These are phyloP conservation scores for Aspergillus tubingensis DNA, from an alignment of 2,329 filamentous ascomycete genomes.

Conservation along the genomic window DNA sequence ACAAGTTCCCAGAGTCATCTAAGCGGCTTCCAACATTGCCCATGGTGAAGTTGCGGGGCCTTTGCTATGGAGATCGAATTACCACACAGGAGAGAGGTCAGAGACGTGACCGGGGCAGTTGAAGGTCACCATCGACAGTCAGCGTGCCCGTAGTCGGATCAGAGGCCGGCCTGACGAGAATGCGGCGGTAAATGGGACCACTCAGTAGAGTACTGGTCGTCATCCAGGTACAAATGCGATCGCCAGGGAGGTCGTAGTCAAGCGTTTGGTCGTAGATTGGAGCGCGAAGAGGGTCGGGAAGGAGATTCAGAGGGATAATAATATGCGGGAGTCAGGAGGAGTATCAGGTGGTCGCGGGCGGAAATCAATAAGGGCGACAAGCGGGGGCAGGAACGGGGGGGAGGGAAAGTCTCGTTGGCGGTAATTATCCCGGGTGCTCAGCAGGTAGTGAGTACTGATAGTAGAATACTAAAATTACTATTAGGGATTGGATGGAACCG, in stretches of 20 bases:
- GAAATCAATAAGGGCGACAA: not conserved
- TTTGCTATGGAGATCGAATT: constrained; percentile 29
- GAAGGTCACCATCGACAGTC: constrained; percentile 37
- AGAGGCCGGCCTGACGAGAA: constrained; percentile 12
- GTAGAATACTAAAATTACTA: not conserved
- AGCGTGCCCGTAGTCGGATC: constrained; percentile 28
- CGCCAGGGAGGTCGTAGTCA: not conserved
- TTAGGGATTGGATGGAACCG: not conserved
- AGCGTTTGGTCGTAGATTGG: not conserved
- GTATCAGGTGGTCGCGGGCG: not conserved
- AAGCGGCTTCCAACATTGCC: constrained; percentile 87
- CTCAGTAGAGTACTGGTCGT: constrained; percentile 21
- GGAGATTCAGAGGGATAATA: not conserved
- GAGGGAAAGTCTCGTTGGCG: not conserved
- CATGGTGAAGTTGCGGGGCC: constrained; percentile 61
- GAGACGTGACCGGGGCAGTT: constrained; percentile 30
- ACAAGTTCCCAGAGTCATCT: constrained; percentile 76
- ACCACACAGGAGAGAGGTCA: constrained; percentile 31
- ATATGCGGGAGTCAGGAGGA: not conserved
- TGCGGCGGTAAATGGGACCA: constrained; percentile 11
- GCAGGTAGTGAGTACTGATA: no score
- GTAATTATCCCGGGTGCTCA: not conserved
- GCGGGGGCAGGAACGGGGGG: constrained; percentile 1
- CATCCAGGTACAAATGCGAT: constrained; percentile 26
- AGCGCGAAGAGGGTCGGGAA: not conserved